These are phyloP conservation scores for Mariannaea sp. DNA, from an alignment of 2,329 filamentous ascomycete genomes.

Conservation along the genomic window DNA sequence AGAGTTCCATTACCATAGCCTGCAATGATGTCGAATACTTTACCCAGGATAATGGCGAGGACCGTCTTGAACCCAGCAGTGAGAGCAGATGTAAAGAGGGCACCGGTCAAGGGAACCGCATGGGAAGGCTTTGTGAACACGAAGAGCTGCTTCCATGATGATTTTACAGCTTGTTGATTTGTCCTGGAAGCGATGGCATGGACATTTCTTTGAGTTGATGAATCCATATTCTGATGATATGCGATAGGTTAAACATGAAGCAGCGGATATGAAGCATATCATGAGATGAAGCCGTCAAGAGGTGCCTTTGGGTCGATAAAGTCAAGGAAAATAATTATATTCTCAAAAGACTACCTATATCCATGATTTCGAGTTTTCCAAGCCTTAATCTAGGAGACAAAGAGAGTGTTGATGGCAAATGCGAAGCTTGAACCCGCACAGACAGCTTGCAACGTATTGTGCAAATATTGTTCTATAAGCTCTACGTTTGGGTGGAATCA, in stretches of 20 bases:
- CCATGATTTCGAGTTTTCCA: background rate
- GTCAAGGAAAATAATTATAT: background rate
- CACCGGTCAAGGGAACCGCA: slow-evolving; percentile 56
- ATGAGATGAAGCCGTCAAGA: background rate
- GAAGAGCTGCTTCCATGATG: slow-evolving; percentile 62
- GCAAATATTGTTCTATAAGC: background rate
- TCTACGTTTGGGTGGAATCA: too few species aligned
- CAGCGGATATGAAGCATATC: too few species aligned
- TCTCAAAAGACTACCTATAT: too few species aligned
- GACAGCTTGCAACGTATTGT: background rate
- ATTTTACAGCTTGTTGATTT: slow-evolving; percentile 16
- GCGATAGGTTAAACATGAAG: too few species aligned
- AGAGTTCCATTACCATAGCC: slow-evolving; percentile 63
- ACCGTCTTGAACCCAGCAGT: slow-evolving; percentile 67
- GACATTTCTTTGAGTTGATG: background rate
- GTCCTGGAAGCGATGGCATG: background rate
- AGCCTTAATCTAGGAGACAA: background rate
- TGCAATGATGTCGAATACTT: slow-evolving; percentile 74
- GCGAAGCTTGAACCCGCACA: background rate
- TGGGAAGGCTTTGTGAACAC: slow-evolving; percentile 71
- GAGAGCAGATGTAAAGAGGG: slow-evolving; percentile 59
- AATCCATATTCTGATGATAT: slow-evolving; percentile 22
- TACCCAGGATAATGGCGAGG: slow-evolving; percentile 73
- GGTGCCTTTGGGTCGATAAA: background rate
- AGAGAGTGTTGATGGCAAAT: background rate